Percentiles rank a stretch among this genome's conserved stretches.
These are phyloP conservation scores for Phytophthora palmivora DNA, from an alignment of 352 stramenopile genomes.

Conservation along the genomic window DNA sequence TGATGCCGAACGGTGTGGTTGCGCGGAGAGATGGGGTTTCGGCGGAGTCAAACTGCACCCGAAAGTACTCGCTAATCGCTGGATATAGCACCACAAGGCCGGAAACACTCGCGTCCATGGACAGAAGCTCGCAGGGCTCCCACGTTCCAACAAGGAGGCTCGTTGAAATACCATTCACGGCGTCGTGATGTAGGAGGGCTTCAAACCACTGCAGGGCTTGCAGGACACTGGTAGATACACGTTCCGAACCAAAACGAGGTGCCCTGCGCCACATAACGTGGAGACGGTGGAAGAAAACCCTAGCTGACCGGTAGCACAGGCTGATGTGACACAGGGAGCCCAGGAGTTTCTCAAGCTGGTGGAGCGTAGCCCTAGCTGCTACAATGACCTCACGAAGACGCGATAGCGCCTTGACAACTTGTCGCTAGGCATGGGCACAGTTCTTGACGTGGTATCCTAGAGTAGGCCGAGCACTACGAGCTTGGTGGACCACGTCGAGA, in stretches of 20 bases:
- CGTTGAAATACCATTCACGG: not conserved
- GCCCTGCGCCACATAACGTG: slow-evolving; percentile 1
- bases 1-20: slow-evolving; percentile 9
- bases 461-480: slow-evolving; percentile 18
- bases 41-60: slow-evolving; percentile 11
- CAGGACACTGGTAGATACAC: not conserved
- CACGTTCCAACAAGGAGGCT: slow-evolving; percentile 4
- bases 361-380: not conserved
- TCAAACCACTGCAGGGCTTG: slow-evolving; percentile 11
- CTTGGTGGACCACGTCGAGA: slow-evolving; percentile 13
- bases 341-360: slow-evolving; percentile 25
- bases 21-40: not conserved
- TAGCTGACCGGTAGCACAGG: slow-evolving; percentile 19
- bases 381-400: not conserved
- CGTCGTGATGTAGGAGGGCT: slow-evolving; percentile 1
- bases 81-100: slow-evolving; percentile 10
- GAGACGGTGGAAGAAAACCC: slow-evolving; percentile 23
- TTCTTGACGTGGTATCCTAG: slow-evolving; percentile 9
- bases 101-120: slow-evolving; percentile 13
- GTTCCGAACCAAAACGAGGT: not conserved
- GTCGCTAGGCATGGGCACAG: slow-evolving; percentile 17
- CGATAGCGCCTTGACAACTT: slow-evolving; percentile 26
- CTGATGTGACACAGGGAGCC: slow-evolving; percentile 34
- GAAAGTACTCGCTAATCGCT: slow-evolving; percentile 6
- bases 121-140: not conserved